Evolutionary conservation across 306 rosid species (phyloP).

Genomic region (Casuarina glauca): DNA sequence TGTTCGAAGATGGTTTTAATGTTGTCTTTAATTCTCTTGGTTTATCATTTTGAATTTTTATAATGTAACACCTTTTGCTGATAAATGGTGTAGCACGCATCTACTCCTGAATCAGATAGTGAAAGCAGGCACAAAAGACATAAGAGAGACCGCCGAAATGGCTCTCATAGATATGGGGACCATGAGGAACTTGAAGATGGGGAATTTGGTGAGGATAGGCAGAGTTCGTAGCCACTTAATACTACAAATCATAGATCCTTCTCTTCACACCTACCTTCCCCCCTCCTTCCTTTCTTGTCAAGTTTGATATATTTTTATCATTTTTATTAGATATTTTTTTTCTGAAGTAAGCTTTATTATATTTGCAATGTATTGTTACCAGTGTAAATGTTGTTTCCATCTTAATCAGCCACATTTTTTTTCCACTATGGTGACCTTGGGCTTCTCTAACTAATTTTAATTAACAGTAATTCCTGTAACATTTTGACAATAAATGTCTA

Average conservation of each 20-base stretch:
- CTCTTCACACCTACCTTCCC: not conserved
- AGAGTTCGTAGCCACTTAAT: slow-evolving; percentile 54
- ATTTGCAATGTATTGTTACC: not conserved
- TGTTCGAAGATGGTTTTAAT: slow-evolving; percentile 5
- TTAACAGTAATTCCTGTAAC: not conserved
- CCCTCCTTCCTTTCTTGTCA: not conserved
- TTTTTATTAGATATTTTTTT: slow-evolving; percentile 16
- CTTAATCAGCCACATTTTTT: slow-evolving; percentile 2
- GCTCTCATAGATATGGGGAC: slow-evolving; percentile 62
- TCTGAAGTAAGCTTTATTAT: not conserved
- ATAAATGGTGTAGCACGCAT: slow-evolving; percentile 56
- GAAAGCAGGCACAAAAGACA: slow-evolving; percentile 76
- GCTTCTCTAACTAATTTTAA: not conserved
- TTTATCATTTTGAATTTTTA: slow-evolving; percentile 15
- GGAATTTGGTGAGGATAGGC: slow-evolving; percentile 68
- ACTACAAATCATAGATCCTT: not conserved
- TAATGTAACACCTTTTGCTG: not conserved
- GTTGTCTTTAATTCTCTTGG: slow-evolving; percentile 8
- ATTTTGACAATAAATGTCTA: not conserved
- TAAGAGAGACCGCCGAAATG: slow-evolving; percentile 69
- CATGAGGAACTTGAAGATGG: slow-evolving; percentile 75
- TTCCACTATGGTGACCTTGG: not conserved
- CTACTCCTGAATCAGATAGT: slow-evolving; percentile 72
- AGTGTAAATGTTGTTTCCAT: slow-evolving; percentile 3
- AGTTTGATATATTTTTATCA: slow-evolving; percentile 2